Evolutionary conservation across 2,329 filamentous ascomycete species (phyloP).

Genomic region (Rhynchosporium secalis): DNA sequence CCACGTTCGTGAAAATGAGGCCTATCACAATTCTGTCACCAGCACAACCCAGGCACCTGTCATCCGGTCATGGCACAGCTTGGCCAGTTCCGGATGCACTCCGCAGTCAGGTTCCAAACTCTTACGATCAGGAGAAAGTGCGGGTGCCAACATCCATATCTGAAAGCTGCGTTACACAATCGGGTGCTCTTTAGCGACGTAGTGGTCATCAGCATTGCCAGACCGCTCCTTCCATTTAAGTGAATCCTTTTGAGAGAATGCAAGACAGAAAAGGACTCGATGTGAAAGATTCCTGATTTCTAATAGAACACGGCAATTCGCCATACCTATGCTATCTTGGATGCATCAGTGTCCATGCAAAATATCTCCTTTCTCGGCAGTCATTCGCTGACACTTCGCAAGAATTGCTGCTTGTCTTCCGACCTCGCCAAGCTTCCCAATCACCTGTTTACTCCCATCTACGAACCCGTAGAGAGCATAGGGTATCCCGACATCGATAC

Average conservation of each 20-base stretch:
- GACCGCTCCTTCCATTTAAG: not conserved
- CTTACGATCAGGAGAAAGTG: not conserved
- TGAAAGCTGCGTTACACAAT: conserved; percentile 5
- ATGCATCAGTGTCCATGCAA: conserved; percentile 33
- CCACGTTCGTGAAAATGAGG: no score
- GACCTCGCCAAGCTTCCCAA: conserved; percentile 75
- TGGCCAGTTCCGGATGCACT: no score
- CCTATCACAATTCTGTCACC: no score
- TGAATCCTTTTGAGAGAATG: not conserved
- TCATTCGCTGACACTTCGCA: conserved; percentile 66
- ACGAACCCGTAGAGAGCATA: conserved; percentile 86
- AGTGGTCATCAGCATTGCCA: not conserved
- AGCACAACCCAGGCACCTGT: no score
- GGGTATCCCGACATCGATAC: conserved; percentile 76
- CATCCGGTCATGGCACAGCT: no score
- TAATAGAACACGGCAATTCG: not conserved
- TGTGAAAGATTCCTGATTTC: not conserved
- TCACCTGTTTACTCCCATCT: conserved; percentile 78
- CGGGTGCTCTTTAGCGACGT: not conserved
- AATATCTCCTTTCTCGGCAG: conserved; percentile 39
- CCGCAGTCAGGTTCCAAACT: not conserved
- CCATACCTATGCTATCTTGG: not conserved
- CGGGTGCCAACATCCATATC: not conserved
- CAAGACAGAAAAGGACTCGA: not conserved
- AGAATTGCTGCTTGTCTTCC: conserved; percentile 76